Evolutionary conservation across 2,329 filamentous ascomycete species (phyloP).

Genomic region (Tolypocladium album): DNA sequence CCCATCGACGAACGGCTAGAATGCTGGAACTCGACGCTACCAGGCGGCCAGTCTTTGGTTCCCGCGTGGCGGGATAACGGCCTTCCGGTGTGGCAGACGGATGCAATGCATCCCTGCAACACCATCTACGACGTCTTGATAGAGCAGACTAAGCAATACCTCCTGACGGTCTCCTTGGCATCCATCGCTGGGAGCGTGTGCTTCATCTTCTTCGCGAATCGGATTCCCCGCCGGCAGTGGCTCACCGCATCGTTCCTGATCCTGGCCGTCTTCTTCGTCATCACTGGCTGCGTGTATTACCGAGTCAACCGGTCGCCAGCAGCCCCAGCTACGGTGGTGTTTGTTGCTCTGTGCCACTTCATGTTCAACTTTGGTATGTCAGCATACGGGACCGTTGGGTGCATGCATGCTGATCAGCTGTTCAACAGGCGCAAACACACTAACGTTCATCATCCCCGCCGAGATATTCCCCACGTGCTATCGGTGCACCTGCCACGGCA

Average conservation of each 20-base stretch:
- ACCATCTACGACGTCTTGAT: slow-evolving; percentile 41
- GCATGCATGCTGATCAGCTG: background rate
- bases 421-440: slow-evolving; percentile 41
- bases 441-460: slow-evolving; percentile 54
- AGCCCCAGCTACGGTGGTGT: slow-evolving; percentile 35
- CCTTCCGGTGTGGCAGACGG: slow-evolving; percentile 39
- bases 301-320: slow-evolving; percentile 28
- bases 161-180: slow-evolving; percentile 39
- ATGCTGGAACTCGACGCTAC: slow-evolving; percentile 37
- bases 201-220: slow-evolving; percentile 36
- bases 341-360: slow-evolving; percentile 42
- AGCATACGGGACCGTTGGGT: background rate
- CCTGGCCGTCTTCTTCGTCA: slow-evolving; percentile 33
- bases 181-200: slow-evolving; percentile 39
- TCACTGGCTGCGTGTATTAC: slow-evolving; percentile 40
- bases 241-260: slow-evolving; percentile 37
- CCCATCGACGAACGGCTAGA: slow-evolving; percentile 24
- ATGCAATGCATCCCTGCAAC: slow-evolving; percentile 35
- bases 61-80: slow-evolving; percentile 27
- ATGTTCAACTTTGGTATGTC: slow-evolving; percentile 42
- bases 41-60: slow-evolving; percentile 31
- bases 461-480: slow-evolving; percentile 56
- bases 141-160: slow-evolving; percentile 41
- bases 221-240: slow-evolving; percentile 36
- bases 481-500: slow-evolving; percentile 50